Evolutionary conservation across 495 filamentous ascomycete species (phyloP).

Genomic region (Neurospora sp.): DNA sequence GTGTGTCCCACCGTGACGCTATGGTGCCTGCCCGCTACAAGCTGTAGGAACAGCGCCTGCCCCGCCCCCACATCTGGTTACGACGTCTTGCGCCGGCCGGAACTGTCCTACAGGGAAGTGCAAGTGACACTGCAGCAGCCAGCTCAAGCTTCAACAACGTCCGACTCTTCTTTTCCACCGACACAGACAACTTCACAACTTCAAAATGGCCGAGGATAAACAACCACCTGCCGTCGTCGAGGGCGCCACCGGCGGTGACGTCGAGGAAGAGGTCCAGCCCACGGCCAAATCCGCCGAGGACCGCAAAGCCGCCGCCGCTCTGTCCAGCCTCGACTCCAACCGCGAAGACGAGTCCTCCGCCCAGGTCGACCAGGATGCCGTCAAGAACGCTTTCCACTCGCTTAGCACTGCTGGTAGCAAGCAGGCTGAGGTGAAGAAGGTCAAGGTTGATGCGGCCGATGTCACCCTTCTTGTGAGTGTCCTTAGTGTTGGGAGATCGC

Average conservation of each 20-base stretch:
- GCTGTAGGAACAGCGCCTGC: background rate
- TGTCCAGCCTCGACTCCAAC: constrained; percentile 60
- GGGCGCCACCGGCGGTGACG: constrained; percentile 52
- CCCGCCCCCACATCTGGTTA: background rate
- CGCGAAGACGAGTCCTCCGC: constrained; percentile 45
- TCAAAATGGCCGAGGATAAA: constrained; percentile 48
- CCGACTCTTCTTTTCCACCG: background rate
- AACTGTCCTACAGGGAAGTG: background rate
- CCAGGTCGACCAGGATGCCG: constrained; percentile 68
- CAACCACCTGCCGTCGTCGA: constrained; percentile 48
- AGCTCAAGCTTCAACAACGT: background rate
- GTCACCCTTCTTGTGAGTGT: constrained; percentile 31
- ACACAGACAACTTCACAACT: background rate
- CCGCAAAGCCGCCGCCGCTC: constrained; percentile 81
- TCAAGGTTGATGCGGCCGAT: constrained; percentile 40
- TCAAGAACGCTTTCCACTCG: constrained; percentile 73
- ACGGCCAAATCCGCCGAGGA: constrained; percentile 69
- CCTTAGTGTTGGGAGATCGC: background rate
- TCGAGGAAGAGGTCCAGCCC: constrained; percentile 49
- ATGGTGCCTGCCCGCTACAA: background rate
- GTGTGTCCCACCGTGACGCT: background rate
- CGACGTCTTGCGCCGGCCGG: background rate
- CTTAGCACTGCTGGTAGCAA: constrained; percentile 35
- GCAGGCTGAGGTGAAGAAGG: constrained; percentile 34
- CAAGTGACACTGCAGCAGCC: background rate